These are phyloP conservation scores for Suillus subalutaceus DNA, from an alignment of 768 basidiomycete species.

Conservation along the genomic window DNA sequence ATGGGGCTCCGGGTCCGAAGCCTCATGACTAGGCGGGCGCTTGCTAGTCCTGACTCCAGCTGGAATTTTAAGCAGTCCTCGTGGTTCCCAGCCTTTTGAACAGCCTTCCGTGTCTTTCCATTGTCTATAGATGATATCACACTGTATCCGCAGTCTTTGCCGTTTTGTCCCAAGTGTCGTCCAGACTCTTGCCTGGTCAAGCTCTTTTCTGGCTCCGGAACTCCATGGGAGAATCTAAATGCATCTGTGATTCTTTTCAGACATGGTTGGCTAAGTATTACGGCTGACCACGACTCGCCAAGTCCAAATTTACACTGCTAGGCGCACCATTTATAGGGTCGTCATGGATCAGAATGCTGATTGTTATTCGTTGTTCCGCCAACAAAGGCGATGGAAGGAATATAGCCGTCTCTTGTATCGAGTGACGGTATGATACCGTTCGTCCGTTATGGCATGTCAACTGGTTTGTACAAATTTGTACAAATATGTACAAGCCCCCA, in stretches of 20 bases:
- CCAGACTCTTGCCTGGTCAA: constrained; percentile 20
- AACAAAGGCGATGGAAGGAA: background rate
- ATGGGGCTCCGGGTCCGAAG: background rate
- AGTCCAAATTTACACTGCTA: background rate
- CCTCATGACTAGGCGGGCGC: background rate
- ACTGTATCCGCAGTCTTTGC: background rate
- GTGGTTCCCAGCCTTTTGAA: background rate
- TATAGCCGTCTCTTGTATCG: no score
- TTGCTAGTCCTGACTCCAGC: background rate
- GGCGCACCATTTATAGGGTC: background rate
- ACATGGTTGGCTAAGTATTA: background rate
- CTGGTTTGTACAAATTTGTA: no score
- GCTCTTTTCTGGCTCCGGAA: constrained; percentile 40
- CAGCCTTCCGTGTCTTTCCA: background rate
- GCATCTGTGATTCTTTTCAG: background rate
- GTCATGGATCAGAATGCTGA: background rate
- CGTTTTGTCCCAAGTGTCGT: background rate
- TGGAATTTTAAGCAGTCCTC: background rate
- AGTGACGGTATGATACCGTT: no score
- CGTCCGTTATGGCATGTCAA: no score
- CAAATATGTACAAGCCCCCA: no score
- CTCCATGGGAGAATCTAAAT: background rate
- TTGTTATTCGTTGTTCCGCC: no score
- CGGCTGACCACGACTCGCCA: background rate
- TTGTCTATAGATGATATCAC: background rate